Base-by-base conservation (phyloP, 768 basidiomycete genomes). In the Coprinellus aureogranulatus region DNA sequence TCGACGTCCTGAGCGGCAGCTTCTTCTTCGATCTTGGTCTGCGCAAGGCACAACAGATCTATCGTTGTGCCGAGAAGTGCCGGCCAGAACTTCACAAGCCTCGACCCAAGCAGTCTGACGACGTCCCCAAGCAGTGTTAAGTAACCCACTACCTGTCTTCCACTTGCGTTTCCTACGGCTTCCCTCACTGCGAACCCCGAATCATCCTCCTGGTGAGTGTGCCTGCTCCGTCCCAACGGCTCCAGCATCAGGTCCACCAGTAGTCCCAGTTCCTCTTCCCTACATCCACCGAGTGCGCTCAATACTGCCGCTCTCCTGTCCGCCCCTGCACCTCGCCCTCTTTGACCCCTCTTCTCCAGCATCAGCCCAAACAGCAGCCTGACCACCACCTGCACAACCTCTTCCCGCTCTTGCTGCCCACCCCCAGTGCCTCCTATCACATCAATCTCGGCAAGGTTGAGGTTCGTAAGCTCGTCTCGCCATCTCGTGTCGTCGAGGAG, bases 221-320 rank as follows among this genome's bases (percentile, higher is more conserved):
- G 22, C 50, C 48, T 27, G 61, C 71, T 69, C 54, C 72, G 70
- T 4, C 75, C 72, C 55, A 95, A 80, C 0, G 92, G 90, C 50
- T 80, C 78, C 40, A 98, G 70, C 93, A 98, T 98, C 55, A 98
- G 77, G 61, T 93, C 88, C 18, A 95, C 84, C 0, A 99, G 76
- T 1, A 92, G 74, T 0, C 75, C 75, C 5, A 98, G 78, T 67
- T 98, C 96, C 16, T 82, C 77, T 42, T 89, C 79, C 0, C 80
- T 77, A 65, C 91, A 94, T 1, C 83, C 83, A 0, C 80, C 82
- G 18, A 98, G 75, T 0, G 87, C 73, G 16, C 83, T 76, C 40
- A 98, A 74, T 22, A 97, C 84, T 1, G 94, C 92, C 8, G 86
- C 81, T 54, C 89, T 81, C 22, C 90, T 76, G 57, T 88, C 86